Evolutionary conservation across 2,329 filamentous ascomycete genomes (phyloP).

Genomic region (Fusarium metavorans): DNA sequence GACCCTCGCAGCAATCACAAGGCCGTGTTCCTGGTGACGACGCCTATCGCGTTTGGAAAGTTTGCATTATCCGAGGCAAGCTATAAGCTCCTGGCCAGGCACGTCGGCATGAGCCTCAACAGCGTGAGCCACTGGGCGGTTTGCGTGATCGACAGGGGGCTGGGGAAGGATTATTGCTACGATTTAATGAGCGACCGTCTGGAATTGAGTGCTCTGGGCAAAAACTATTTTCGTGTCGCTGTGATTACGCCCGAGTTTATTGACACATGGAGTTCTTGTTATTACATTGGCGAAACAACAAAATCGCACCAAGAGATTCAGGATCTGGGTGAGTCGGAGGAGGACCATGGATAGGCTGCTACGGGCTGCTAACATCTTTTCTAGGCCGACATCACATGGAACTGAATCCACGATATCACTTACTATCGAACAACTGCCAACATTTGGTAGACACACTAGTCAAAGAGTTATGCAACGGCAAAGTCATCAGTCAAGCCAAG

Average conservation of each 20-base stretch:
- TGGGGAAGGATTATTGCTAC: constrained; percentile 39
- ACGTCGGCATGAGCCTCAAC: constrained; percentile 42
- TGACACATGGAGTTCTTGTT: constrained; percentile 42
- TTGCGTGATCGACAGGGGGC: constrained; percentile 39
- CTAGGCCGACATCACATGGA: constrained; percentile 33
- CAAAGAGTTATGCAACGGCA: constrained; percentile 44
- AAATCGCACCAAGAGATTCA: constrained; percentile 41
- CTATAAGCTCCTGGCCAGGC: constrained; percentile 36
- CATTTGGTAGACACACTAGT: constrained; percentile 40
- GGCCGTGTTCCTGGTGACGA: constrained; percentile 41
- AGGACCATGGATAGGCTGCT: fast-evolving
- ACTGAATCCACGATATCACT: constrained; percentile 29
- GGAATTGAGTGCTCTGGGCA: constrained; percentile 38
- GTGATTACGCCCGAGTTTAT: constrained; percentile 39
- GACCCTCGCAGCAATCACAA: constrained; percentile 29
- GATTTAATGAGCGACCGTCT: constrained; percentile 44
- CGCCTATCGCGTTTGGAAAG: constrained; percentile 37
- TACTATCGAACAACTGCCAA: constrained; percentile 42
- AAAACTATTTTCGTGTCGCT: constrained; percentile 40
- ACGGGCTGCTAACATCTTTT: not conserved
- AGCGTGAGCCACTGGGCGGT: constrained; percentile 45
- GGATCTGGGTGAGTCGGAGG: constrained; percentile 24
- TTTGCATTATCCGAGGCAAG: constrained; percentile 39
- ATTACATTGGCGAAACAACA: constrained; percentile 44
- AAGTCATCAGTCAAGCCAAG: constrained; percentile 41